phyloP scores from a whole-genome alignment of 1,139 yeast species.

The Diutina neorugosa region DNA sequence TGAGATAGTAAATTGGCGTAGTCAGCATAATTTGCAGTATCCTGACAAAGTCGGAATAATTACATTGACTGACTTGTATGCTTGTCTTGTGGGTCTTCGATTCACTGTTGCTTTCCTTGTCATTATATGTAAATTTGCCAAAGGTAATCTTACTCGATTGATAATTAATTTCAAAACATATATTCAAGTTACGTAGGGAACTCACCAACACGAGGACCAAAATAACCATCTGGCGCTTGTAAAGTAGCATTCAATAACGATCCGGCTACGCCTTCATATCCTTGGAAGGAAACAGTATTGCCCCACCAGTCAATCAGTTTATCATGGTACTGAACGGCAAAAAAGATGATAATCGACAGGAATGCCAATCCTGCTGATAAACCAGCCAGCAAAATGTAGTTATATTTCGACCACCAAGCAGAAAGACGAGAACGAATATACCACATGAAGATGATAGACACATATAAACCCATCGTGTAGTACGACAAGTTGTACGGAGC shows the following conservation, averaged over 20 bases:
- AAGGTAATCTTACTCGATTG: too few relatives aligned
- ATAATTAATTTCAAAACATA: not conserved
- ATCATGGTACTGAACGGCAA: conserved; percentile 37
- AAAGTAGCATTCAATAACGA: conserved; percentile 8
- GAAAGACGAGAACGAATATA: conserved; percentile 34
- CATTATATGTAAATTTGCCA: too few relatives aligned
- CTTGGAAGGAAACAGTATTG: conserved; percentile 29
- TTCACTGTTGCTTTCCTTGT: too few relatives aligned
- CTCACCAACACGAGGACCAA: conserved; percentile 30
- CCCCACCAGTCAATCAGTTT: conserved; percentile 48
- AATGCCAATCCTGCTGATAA: conserved; percentile 51
- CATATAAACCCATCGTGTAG: conserved; percentile 37
- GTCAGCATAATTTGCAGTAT: too few relatives aligned
- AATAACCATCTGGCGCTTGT: conserved; percentile 29
- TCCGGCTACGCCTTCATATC: conserved; percentile 31
- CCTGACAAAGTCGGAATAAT: too few relatives aligned
- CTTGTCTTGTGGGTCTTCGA: too few relatives aligned
- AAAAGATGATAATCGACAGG: conserved; percentile 40
- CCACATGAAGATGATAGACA: conserved; percentile 40
- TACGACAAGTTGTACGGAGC: conserved; percentile 49
- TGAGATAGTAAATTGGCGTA: not conserved
- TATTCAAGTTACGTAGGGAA: conserved; percentile 15
- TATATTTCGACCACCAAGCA: conserved; percentile 56
- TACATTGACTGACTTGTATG: too few relatives aligned
- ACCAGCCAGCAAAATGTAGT: conserved; percentile 43